A percentile compares a stretch with the other conserved stretches of the same genome.
Evolutionary conservation across 2,329 filamentous ascomycete species (phyloP).

Genomic region (Aspergillus viridinutans): DNA sequence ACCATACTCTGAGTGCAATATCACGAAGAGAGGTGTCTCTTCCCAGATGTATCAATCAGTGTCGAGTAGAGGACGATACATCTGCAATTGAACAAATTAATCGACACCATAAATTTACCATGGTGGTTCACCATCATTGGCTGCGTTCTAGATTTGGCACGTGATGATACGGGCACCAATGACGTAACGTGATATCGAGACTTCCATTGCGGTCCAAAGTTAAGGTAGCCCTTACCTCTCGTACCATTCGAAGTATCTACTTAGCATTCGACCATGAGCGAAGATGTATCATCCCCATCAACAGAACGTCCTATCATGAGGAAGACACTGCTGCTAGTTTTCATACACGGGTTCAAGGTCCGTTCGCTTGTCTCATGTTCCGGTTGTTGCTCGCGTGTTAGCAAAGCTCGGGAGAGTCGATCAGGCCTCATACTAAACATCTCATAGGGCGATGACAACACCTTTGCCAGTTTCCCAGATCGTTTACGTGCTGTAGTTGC

Average conservation of each 20-base stretch:
- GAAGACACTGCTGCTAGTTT: conserved; percentile 45
- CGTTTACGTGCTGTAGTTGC: conserved; percentile 40
- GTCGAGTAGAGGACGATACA: not conserved
- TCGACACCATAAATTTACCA: not conserved
- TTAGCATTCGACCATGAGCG: not conserved
- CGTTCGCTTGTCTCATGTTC: not conserved
- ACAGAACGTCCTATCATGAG: conserved; percentile 29
- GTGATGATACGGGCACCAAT: not conserved
- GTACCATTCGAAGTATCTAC: not conserved
- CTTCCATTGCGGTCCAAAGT: not conserved
- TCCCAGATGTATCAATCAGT: not conserved
- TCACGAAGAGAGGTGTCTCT: not conserved
- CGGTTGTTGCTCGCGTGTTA: not conserved
- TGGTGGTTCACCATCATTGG: not conserved
- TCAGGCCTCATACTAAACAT: not conserved
- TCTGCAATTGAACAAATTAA: not conserved
- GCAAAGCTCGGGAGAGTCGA: not conserved
- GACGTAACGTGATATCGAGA: conserved; percentile 1
- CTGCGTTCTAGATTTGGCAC: not conserved
- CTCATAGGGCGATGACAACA: conserved; percentile 46
- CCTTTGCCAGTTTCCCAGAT: conserved; percentile 45
- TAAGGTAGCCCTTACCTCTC: not conserved
- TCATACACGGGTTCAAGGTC: conserved; percentile 49
- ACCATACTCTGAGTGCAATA: not conserved
- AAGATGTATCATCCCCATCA: conserved; percentile 5